phyloP scores from a whole-genome alignment of 2,329 filamentous ascomycete genomes.

The Fusarium sulawesiense region DNA sequence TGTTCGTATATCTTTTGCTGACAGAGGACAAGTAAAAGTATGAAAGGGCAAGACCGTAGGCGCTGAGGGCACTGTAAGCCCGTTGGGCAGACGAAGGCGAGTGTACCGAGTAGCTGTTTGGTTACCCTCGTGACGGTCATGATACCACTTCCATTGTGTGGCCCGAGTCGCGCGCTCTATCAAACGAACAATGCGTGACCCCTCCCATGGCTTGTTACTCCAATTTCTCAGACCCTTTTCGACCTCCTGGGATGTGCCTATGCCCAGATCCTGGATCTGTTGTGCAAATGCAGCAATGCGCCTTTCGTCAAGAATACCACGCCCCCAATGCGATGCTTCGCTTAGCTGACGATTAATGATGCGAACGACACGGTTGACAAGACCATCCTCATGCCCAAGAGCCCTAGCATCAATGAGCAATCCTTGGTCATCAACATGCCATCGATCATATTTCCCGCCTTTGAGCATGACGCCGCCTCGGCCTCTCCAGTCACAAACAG shows the following conservation, averaged over 20 bases:
- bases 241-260: slow-evolving; percentile 52
- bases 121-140: slow-evolving; percentile 77
- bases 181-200: slow-evolving; percentile 83
- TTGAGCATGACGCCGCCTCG: slow-evolving; percentile 86
- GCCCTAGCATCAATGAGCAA: slow-evolving; percentile 80
- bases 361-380: slow-evolving; percentile 89
- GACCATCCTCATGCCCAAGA: slow-evolving; percentile 74
- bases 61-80: slow-evolving; percentile 82
- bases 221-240: slow-evolving; percentile 64
- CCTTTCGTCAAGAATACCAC: slow-evolving; percentile 71
- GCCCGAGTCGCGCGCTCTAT: slow-evolving; percentile 85
- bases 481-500: slow-evolving; percentile 93
- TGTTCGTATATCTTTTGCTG: slow-evolving; percentile 88
- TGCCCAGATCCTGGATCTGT: slow-evolving; percentile 58
- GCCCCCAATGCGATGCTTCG: slow-evolving; percentile 89
- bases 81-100: slow-evolving; percentile 77
- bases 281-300: slow-evolving; percentile 62
- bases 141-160: slow-evolving; percentile 87
- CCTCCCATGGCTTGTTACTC: slow-evolving; percentile 86
- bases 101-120: slow-evolving; percentile 69
- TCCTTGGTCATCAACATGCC: slow-evolving; percentile 90
- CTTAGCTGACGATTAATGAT: slow-evolving; percentile 89
- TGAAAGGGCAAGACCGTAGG: slow-evolving; percentile 97
- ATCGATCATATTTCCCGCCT: slow-evolving; percentile 81
- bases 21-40: slow-evolving; percentile 94